These are phyloP conservation scores for Aspergillus sparsus DNA, from an alignment of 495 filamentous ascomycete species.

Conservation along the genomic window DNA sequence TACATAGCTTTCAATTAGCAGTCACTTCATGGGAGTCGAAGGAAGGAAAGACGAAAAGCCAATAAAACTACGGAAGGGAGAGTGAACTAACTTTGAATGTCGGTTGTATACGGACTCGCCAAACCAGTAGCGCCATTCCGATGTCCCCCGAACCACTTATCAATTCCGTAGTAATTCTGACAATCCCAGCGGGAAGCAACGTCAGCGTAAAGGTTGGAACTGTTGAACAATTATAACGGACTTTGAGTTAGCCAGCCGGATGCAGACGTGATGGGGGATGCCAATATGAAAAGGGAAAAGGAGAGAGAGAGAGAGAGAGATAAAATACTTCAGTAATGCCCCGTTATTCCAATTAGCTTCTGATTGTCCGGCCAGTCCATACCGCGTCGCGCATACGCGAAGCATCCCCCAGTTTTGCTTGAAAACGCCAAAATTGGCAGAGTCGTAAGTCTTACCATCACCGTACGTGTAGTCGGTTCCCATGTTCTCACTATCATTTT, in stretches of 20 bases:
- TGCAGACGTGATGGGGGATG: too few species aligned
- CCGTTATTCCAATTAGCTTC: slow-evolving; percentile 23
- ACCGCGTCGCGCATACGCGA: slow-evolving; percentile 23
- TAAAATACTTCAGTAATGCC: slow-evolving; percentile 29
- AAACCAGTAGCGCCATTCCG: slow-evolving; percentile 28
- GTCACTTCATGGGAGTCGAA: not conserved
- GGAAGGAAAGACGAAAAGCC: not conserved
- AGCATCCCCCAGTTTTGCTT: slow-evolving; percentile 44
- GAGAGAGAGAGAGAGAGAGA: not conserved
- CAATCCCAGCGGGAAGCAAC: slow-evolving; percentile 30
- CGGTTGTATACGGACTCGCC: slow-evolving; percentile 22
- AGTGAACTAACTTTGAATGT: slow-evolving; percentile 28
- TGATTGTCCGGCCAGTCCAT: slow-evolving; percentile 27
- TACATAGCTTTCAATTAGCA: not conserved
- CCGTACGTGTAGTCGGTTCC: slow-evolving; percentile 35
- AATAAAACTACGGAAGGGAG: too few species aligned
- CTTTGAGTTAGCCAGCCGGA: too few species aligned
- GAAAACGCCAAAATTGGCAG: slow-evolving; percentile 34
- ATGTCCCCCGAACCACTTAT: slow-evolving; percentile 32
- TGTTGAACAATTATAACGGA: slow-evolving; percentile 1
- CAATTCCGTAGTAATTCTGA: slow-evolving; percentile 27
- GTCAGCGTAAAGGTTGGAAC: slow-evolving; percentile 25
- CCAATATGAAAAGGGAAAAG: too few species aligned
- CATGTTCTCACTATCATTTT: slow-evolving; percentile 29
- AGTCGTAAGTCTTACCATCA: slow-evolving; percentile 30